Conservation (phyloP, 2,329 filamentous ascomycete species). For the Cryphonectria radicalis region DNA sequence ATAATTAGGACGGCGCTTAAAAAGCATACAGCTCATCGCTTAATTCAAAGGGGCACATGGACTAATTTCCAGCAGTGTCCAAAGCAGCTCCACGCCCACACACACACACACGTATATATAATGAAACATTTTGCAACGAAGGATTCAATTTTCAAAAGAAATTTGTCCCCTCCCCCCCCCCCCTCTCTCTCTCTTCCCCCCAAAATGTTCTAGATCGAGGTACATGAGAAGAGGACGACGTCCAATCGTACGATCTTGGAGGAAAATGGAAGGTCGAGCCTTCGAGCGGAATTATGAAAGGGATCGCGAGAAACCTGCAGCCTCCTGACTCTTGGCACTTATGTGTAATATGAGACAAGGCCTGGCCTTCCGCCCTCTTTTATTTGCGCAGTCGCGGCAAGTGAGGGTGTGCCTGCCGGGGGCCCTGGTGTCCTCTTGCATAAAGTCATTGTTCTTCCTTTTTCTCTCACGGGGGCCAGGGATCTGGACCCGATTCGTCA, state of each 20-base stretch:
- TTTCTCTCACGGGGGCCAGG: neutral
- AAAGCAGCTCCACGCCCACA: neutral
- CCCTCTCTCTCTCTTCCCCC: too few relatives aligned
- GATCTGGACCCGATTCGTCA: neutral
- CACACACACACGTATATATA: neutral
- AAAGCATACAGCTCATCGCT: neutral
- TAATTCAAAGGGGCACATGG: neutral
- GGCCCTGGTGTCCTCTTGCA: neutral
- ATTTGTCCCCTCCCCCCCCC: neutral
- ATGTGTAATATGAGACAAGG: neutral
- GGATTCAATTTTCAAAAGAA: neutral
- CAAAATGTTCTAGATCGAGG: neutral
- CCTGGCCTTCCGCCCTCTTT: neutral
- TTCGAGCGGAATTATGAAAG: neutral
- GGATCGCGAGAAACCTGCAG: neutral
- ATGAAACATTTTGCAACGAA: neutral
- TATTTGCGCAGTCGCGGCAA: neutral
- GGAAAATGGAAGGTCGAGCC: neutral
- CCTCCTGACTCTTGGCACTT: neutral
- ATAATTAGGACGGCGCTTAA: neutral
- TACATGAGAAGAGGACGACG: neutral
- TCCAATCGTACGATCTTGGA: neutral
- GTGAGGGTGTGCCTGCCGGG: neutral
- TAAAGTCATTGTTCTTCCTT: neutral
- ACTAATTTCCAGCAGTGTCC: neutral